Evolutionary conservation across 2,329 filamentous ascomycete genomes (phyloP).

Genomic region (Talaromyces sp.): DNA sequence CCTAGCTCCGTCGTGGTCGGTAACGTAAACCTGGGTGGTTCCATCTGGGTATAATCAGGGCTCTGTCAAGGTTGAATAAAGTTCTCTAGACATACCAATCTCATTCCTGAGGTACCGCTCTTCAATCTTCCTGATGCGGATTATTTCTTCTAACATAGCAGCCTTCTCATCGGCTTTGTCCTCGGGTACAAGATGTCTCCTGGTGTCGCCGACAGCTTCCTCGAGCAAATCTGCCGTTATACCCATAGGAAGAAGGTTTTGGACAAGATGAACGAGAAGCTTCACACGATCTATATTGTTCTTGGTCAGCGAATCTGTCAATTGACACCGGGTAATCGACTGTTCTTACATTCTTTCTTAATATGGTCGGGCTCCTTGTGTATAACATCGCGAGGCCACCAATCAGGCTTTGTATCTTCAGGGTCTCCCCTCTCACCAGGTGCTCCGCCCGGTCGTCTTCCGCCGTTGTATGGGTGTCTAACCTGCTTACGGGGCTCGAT

Average conservation of each 20-base stretch:
- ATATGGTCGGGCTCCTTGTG: constrained; percentile 53
- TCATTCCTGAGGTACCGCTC: constrained; percentile 43
- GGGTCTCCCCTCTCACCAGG: constrained; percentile 42
- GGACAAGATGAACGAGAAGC: constrained; percentile 43
- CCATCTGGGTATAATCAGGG: constrained; percentile 28
- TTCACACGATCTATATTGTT: constrained; percentile 21
- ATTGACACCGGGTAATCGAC: background rate
- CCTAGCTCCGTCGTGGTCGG: constrained; percentile 36
- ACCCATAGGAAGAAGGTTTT: constrained; percentile 36
- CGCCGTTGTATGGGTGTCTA: constrained; percentile 50
- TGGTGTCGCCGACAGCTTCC: constrained; percentile 41
- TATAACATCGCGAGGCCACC: constrained; percentile 46
- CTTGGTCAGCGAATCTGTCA: background rate
- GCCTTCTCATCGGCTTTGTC: constrained; percentile 28
- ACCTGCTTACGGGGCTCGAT: constrained; percentile 51
- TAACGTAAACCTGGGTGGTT: constrained; percentile 38
- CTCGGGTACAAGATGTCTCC: constrained; percentile 37
- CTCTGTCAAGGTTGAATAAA: background rate
- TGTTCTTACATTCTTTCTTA: constrained; percentile 44
- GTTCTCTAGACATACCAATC: constrained; percentile 36
- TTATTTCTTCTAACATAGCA: constrained; percentile 43
- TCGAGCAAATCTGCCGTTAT: constrained; percentile 42
- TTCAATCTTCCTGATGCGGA: constrained; percentile 41
- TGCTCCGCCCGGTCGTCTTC: constrained; percentile 34
- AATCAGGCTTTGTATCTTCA: constrained; percentile 47